phyloP scores from a whole-genome alignment of 495 filamentous ascomycete genomes.

The Aspergillus taichungensis region DNA sequence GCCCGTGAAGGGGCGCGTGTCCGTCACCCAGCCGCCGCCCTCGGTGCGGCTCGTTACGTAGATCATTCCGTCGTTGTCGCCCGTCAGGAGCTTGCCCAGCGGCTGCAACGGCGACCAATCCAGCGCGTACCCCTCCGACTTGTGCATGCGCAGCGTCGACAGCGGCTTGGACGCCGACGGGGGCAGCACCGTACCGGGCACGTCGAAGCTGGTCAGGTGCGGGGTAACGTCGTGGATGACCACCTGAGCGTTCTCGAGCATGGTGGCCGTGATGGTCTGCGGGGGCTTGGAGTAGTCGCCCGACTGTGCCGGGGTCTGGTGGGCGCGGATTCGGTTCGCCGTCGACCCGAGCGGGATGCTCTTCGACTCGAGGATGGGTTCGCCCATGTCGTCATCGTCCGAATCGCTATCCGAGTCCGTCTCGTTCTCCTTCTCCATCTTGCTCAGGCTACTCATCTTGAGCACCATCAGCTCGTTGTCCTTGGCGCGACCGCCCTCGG shows the following conservation, averaged over 20 bases:
- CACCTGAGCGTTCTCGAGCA: constrained; percentile 81
- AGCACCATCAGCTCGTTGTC: constrained; percentile 93
- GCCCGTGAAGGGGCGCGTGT: constrained; percentile 68
- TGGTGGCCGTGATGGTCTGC: constrained; percentile 77
- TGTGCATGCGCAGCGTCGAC: constrained; percentile 81
- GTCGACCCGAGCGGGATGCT: constrained; percentile 75
- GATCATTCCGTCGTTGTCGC: constrained; percentile 84
- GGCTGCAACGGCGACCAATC: constrained; percentile 83
- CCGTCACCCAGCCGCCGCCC: constrained; percentile 79
- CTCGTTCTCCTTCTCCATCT: constrained; percentile 67
- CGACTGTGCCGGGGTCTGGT: constrained; percentile 59
- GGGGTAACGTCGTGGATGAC: constrained; percentile 90
- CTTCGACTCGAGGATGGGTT: constrained; percentile 90
- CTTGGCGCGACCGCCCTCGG: constrained; percentile 58
- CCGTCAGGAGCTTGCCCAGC: constrained; percentile 77
- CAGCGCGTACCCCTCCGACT: constrained; percentile 84
- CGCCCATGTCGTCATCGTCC: constrained; percentile 67
- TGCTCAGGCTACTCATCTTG: constrained; percentile 84
- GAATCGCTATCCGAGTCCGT: constrained; percentile 67
- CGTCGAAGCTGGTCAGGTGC: constrained; percentile 79
- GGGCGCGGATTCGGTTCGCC: constrained; percentile 83
- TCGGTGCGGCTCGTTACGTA: constrained; percentile 78
- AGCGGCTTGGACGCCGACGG: constrained; percentile 78
- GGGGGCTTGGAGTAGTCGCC: constrained; percentile 57
- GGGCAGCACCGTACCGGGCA: constrained; percentile 68